Evolutionary conservation across 495 filamentous ascomycete genomes (phyloP), one percentile per base, ranked within the genome.

Genomic region (Trypethelium eluteriae): DNA sequence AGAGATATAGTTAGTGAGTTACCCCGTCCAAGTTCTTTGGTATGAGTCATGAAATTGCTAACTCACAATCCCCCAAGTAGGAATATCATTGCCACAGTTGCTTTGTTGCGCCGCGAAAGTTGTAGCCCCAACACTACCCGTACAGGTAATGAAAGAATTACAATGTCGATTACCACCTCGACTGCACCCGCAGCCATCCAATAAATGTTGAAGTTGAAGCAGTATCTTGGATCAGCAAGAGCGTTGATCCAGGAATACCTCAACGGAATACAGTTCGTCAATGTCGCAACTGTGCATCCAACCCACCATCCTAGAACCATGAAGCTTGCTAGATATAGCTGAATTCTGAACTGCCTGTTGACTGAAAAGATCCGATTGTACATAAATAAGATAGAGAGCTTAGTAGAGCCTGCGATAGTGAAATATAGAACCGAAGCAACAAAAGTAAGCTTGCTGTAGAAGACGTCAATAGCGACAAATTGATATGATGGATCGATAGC

Each of bases 61-160:
- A 76, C 72, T 36, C 67, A 76, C 74, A 76, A 67, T 4, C 67
- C 69, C 36, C 75, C 75, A 7, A 78, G 64, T 9, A 76, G 63
- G 59, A 79, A 78, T 14, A 78, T 74, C 0, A 66, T 71, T 2
- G 66, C 72, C 7, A 73, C 64, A 1, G 64, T 62, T 2, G 76
- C 16, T 53, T 74, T 76, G 66, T 70, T 70, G n/a, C 63, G 57
- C 32, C 34, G 38, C 25, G 77, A 68, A 9, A 74, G 63, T 46
- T 68, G 49, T 68, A 78, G 67, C 9, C 68, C 53, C 50, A 68
- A 56, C 10, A 77, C 69, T 41, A 71, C 74, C 2, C 69, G 66
- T 7, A 78, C 73, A 1, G 73, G 76, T 18, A 77, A 65, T 6
- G 69, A 68, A n/a, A 79, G 34, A 36, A 78, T 71, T n/a, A 70